A percentile compares a stretch with the other conserved stretches of the same genome.
Evolutionary conservation across 768 basidiomycete species (phyloP).

Genomic region (Tulasnella sp.): DNA sequence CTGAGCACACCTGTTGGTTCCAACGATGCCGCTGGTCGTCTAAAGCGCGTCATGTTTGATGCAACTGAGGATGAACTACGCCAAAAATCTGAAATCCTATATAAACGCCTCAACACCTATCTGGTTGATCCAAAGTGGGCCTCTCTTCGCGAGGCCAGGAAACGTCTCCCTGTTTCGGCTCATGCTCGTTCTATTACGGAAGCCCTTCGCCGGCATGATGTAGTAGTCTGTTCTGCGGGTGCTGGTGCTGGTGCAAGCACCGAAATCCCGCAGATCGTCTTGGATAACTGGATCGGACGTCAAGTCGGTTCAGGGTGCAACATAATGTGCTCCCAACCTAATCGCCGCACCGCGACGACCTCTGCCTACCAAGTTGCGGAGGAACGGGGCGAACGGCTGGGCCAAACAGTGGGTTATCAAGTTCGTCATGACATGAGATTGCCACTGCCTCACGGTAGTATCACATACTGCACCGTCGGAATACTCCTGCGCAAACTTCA

Average conservation of each 20-base stretch:
- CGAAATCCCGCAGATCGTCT: slow-evolving; percentile 82
- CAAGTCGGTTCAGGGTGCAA: slow-evolving; percentile 80
- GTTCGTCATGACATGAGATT: slow-evolving; percentile 78
- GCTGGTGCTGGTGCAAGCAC: slow-evolving; percentile 93
- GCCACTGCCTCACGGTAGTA: slow-evolving; percentile 67
- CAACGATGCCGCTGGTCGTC: too few species aligned
- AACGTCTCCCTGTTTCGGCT: slow-evolving; percentile 56
- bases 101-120: neutral
- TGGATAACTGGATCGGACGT: slow-evolving; percentile 66
- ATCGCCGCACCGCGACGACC: slow-evolving; percentile 81
- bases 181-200: slow-evolving; percentile 52
- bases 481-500: slow-evolving; percentile 82
- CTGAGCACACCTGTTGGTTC: too few species aligned
- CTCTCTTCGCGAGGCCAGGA: too few species aligned
- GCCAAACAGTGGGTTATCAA: slow-evolving; percentile 73
- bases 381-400: slow-evolving; percentile 65
- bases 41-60: too few species aligned
- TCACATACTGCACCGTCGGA: slow-evolving; percentile 90
- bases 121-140: too few species aligned
- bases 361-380: slow-evolving; percentile 83
- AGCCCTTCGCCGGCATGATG: slow-evolving; percentile 63
- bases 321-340: slow-evolving; percentile 85
- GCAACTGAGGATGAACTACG: too few species aligned
- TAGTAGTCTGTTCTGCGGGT: slow-evolving; percentile 79
- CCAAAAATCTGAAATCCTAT: too few species aligned